phyloP scores from a whole-genome alignment of 164 flowering plant species.

The Kalanchoe fedtschenkoi region DNA sequence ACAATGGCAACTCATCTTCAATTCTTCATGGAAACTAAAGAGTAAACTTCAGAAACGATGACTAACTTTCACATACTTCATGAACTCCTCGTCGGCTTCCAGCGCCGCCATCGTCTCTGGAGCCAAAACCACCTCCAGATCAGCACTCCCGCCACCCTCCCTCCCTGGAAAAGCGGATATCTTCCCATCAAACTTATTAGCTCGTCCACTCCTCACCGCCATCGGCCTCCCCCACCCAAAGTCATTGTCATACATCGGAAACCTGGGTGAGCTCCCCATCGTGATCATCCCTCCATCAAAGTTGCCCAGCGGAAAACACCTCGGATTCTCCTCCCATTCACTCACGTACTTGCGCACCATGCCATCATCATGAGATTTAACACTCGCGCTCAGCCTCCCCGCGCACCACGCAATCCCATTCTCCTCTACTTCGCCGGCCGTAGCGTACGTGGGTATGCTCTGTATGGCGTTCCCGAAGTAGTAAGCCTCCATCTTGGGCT shows the following conservation, averaged over 20 bases:
- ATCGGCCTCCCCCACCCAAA: constrained; percentile 90
- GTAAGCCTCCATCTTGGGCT: constrained; percentile 35
- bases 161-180: constrained; percentile 73
- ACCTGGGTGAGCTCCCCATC: constrained; percentile 40
- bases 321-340: constrained; percentile 63
- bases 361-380: constrained; percentile 36
- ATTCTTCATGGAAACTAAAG: too few species aligned
- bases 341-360: constrained; percentile 37
- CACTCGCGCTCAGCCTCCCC: constrained; percentile 37
- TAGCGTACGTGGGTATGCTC: constrained; percentile 57
- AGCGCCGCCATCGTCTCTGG: constrained; percentile 71
- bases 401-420: constrained; percentile 65
- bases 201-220: constrained; percentile 44
- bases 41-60: too few species aligned
- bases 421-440: constrained; percentile 41
- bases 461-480: constrained; percentile 73
- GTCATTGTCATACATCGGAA: constrained; percentile 4
- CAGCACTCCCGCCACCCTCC: constrained; percentile 78
- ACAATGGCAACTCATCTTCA: too few species aligned
- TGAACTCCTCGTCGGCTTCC: constrained; percentile 41
- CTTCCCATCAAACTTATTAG: constrained; percentile 3
- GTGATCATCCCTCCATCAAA: constrained; percentile 59
- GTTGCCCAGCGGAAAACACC: constrained; percentile 68
- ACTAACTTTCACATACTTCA: constrained; percentile 20
- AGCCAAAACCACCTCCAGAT: constrained; percentile 64